Conservation (phyloP, 768 basidiomycete species). For the Mycena haematopus region DNA sequence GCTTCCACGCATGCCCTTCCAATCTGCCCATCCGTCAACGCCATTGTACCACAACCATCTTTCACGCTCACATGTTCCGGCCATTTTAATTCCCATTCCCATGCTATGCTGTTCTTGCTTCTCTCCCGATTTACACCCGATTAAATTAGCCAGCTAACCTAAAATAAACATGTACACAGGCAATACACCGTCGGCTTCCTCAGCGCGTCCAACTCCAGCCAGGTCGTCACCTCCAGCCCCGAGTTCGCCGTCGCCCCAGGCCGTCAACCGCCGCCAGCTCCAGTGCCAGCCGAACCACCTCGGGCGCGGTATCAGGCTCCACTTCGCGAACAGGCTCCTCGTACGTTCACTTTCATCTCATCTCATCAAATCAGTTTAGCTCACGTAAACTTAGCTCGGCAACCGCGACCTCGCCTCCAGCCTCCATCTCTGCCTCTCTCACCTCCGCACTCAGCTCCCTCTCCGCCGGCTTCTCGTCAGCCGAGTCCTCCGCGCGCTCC, state of each 20-base stretch:
- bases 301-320: not conserved
- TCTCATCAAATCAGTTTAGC: too few species aligned
- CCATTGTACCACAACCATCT: not conserved
- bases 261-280: not conserved
- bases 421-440: constrained; percentile 1
- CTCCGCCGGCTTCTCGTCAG: not conserved
- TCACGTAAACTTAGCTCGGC: not conserved
- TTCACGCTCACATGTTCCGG: not conserved
- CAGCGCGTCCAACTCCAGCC: not conserved
- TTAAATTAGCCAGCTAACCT: not conserved
- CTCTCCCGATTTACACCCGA: not conserved
- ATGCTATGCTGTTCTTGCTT: not conserved
- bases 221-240: constrained; percentile 1
- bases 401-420: not conserved
- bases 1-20: not conserved
- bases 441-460: constrained; percentile 1
- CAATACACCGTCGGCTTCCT: not conserved
- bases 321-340: not conserved
- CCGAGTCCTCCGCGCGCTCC: not conserved
- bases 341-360: not conserved
- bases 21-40: not conserved
- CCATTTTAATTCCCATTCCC: not conserved
- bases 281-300: not conserved
- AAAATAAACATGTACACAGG: constrained; percentile 7
- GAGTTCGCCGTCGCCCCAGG: not conserved